phyloP scores from a whole-genome alignment of 1,284 basidiomycete species.

The Cutaneotrichosporon sp. region DNA sequence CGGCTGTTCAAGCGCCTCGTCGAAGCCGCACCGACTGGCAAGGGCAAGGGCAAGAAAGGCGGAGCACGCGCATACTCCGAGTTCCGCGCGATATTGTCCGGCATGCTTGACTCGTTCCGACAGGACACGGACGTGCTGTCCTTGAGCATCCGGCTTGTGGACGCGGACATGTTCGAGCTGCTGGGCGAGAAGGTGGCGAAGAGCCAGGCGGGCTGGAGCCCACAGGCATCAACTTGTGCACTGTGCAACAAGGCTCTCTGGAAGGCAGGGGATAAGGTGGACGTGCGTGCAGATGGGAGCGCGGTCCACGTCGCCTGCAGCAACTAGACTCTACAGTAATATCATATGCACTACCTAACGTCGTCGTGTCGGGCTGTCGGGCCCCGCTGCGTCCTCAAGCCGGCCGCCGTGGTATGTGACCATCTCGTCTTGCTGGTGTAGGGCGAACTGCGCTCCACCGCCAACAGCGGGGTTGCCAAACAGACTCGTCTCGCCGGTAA shows the following conservation, averaged over 20 bases:
- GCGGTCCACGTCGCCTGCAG: conserved; percentile 5
- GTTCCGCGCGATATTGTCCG: conserved; percentile 82
- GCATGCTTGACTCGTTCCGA: conserved; percentile 92
- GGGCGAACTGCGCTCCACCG: conserved; percentile 24
- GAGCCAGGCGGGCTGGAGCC: conserved; percentile 51
- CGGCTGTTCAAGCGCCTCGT: conserved; percentile 86
- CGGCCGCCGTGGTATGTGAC: conserved; percentile 49
- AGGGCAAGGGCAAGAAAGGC: neutral
- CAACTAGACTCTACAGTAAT: neutral
- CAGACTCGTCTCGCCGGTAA: conserved; percentile 6
- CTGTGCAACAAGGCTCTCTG: conserved; percentile 15
- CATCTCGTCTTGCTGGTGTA: conserved; percentile 52
- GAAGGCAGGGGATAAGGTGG: neutral
- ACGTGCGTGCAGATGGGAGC: conserved; percentile 13
- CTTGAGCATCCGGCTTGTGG: conserved; percentile 79
- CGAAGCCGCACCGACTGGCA: conserved; percentile 52
- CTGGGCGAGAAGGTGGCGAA: conserved; percentile 57
- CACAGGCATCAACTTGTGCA: conserved; percentile 1
- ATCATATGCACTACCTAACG: conserved; percentile 3
- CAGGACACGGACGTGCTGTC: conserved; percentile 86
- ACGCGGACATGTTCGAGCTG: conserved; percentile 76
- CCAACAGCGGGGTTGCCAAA: conserved; percentile 1
- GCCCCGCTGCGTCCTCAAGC: conserved; percentile 41
- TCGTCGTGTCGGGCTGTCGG: conserved; percentile 16
- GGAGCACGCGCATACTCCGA: conserved; percentile 73